A percentile compares a stretch with the other conserved stretches of the same genome.
phyloP scores from a whole-genome alignment of 495 filamentous ascomycete genomes.

The Endocarpon pusillum region DNA sequence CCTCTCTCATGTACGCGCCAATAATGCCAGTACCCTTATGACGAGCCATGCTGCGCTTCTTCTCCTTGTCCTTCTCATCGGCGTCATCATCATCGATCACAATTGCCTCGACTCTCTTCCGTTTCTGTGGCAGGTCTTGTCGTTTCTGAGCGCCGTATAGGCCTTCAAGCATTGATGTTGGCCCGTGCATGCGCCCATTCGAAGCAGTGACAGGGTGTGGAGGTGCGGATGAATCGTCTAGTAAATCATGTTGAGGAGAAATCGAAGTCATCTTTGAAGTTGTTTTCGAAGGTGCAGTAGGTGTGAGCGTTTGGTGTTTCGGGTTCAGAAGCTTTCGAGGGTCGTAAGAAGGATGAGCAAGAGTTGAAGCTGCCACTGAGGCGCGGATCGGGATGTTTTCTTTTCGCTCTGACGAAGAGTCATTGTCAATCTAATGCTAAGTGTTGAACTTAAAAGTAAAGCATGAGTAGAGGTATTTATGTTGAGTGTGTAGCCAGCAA shows the following conservation, averaged over 20 bases:
- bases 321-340: slow-evolving; percentile 1
- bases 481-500: background rate
- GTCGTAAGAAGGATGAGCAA: background rate
- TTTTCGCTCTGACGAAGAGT: no score
- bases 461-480: background rate
- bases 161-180: slow-evolving; percentile 53
- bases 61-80: slow-evolving; percentile 23
- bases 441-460: background rate
- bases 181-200: no score
- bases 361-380: background rate
- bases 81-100: no score
- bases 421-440: no score
- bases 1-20: slow-evolving; percentile 44
- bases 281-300: background rate
- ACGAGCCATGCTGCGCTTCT: slow-evolving; percentile 23
- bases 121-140: slow-evolving; percentile 42
- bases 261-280: background rate
- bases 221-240: background rate
- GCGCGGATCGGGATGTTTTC: background rate
- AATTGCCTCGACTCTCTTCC: slow-evolving; percentile 36
- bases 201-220: background rate
- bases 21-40: slow-evolving; percentile 37
- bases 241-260: background rate
- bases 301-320: background rate
- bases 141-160: slow-evolving; percentile 58